Evolutionary conservation across 2,329 filamentous ascomycete species (phyloP).

Genomic region (Alternaria dauci): DNA sequence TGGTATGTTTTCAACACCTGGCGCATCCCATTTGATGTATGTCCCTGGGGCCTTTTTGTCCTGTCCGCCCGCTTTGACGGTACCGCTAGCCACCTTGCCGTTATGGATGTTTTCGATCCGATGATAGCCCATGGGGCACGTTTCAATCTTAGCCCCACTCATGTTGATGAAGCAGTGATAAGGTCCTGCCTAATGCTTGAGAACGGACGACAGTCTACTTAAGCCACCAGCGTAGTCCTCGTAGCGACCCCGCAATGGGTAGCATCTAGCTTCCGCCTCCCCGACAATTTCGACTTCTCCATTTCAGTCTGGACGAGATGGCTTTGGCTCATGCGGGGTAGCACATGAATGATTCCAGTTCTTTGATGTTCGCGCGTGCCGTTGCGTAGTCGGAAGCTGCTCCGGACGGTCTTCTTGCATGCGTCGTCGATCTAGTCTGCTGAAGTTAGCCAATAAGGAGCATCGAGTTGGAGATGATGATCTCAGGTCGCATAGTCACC

Average conservation of each 20-base stretch:
- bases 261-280: conserved; percentile 18
- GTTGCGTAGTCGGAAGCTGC: conserved; percentile 11
- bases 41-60: conserved; percentile 39
- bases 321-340: conserved; percentile 23
- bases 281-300: conserved; percentile 11
- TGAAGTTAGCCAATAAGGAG: not conserved
- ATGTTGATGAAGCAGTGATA: conserved; percentile 5
- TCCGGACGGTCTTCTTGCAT: conserved; percentile 5
- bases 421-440: conserved; percentile 7
- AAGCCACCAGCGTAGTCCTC: not conserved
- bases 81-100: conserved; percentile 35
- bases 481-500: not conserved
- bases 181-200: not conserved
- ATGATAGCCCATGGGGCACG: conserved; percentile 34
- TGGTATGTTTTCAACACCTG: conserved; percentile 53
- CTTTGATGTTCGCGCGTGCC: conserved; percentile 2
- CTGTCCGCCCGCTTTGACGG: conserved; percentile 35
- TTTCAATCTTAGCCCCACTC: conserved; percentile 24
- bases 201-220: not conserved
- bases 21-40: conserved; percentile 54
- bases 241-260: not conserved
- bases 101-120: conserved; percentile 40
- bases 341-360: conserved; percentile 18
- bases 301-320: not conserved
- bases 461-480: not conserved